These are phyloP conservation scores for Boechera stricta DNA, from an alignment of 345 rosid genomes.

Conservation along the genomic window DNA sequence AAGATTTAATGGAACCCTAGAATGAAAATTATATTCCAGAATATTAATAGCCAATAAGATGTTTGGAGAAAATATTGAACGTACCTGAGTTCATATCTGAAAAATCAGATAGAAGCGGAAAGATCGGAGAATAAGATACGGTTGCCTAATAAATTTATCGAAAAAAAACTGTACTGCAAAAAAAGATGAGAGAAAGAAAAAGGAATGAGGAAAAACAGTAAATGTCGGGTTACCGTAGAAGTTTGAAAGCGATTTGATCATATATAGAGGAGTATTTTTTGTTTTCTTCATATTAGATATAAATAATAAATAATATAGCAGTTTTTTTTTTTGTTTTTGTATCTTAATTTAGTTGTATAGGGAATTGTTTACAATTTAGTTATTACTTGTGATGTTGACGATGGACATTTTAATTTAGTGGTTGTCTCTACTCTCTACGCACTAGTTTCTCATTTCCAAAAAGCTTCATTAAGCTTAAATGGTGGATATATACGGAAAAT, in stretches of 20 bases:
- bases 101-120: constrained; percentile 28
- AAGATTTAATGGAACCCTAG: constrained; percentile 1
- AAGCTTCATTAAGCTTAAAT: constrained; percentile 11
- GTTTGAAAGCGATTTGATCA: constrained; percentile 39
- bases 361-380: constrained; percentile 11
- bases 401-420: constrained; percentile 17
- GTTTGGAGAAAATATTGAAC: background rate
- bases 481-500: constrained; percentile 12
- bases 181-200: constrained; percentile 1
- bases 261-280: background rate
- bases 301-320: too few species aligned
- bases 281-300: background rate
- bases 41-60: background rate
- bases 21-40: background rate
- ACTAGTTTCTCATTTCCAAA: constrained; percentile 20
- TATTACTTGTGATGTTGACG: constrained; percentile 23
- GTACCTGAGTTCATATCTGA: constrained; percentile 34
- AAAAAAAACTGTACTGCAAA: background rate
- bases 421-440: constrained; percentile 24
- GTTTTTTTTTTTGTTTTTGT: background rate
- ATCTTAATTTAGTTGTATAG: constrained; percentile 1
- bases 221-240: constrained; percentile 36
- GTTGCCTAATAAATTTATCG: constrained; percentile 1
- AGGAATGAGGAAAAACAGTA: background rate
- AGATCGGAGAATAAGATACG: constrained; percentile 28